Conservation (phyloP, 108 stramenopile genomes). For the Mediolabrus comicus region DNA sequence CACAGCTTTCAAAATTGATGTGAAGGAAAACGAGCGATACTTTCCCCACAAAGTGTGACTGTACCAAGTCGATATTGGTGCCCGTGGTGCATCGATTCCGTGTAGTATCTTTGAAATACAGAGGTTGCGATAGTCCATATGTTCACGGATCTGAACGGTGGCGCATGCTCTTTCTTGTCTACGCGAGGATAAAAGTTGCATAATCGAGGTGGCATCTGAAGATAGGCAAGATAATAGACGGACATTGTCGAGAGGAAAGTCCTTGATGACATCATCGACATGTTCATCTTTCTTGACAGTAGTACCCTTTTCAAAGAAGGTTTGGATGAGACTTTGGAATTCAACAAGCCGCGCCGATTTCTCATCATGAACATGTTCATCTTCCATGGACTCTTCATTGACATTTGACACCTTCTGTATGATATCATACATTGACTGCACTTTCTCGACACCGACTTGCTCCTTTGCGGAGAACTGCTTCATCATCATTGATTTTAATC, state of each 20-base stretch:
- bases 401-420: conserved; percentile 48
- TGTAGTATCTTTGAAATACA: conserved; percentile 78
- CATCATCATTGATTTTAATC: conserved; percentile 33
- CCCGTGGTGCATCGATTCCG: conserved; percentile 65
- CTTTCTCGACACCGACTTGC: conserved; percentile 54
- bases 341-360: conserved; percentile 58
- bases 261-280: conserved; percentile 24
- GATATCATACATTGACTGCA: conserved; percentile 67
- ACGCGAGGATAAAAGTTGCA: conserved; percentile 36
- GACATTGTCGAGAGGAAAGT: conserved; percentile 22
- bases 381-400: conserved; percentile 12
- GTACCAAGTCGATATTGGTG: conserved; percentile 49
- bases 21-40: conserved; percentile 51
- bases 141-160: conserved; percentile 35
- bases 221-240: conserved; percentile 24
- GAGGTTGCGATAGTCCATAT: conserved; percentile 64
- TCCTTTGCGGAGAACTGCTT: conserved; percentile 53
- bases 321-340: conserved; percentile 61
- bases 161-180: conserved; percentile 19
- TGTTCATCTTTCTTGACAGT: conserved; percentile 9
- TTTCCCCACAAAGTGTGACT: conserved; percentile 73
- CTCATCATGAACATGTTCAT: neutral
- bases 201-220: conserved; percentile 40
- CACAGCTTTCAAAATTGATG: conserved; percentile 36
- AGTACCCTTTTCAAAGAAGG: conserved; percentile 51